These are phyloP conservation scores for Pleurotus pulmonarius DNA, from an alignment of 768 basidiomycete species.

Conservation along the genomic window DNA sequence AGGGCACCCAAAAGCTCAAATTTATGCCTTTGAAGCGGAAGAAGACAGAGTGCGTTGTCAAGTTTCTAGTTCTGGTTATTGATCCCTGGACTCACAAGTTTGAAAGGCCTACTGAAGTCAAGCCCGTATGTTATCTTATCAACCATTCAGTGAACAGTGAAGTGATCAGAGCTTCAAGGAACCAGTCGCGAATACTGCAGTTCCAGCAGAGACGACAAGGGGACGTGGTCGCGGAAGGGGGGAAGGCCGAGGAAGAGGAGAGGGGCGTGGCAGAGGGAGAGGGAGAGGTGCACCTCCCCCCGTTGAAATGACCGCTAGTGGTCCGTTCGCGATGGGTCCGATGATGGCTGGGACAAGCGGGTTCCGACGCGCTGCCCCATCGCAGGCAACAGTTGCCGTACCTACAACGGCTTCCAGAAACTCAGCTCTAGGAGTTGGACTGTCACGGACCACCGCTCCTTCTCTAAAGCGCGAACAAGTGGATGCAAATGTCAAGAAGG, in stretches of 20 bases:
- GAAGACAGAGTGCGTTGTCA: constrained; percentile 56
- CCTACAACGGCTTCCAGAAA: constrained; percentile 13
- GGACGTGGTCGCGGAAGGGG: constrained; percentile 42
- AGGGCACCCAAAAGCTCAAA: constrained; percentile 74
- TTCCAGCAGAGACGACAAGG: constrained; percentile 26
- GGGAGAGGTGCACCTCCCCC: constrained; percentile 51
- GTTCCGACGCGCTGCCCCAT: constrained; percentile 45
- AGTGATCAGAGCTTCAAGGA: constrained; percentile 36
- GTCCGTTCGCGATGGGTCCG: constrained; percentile 86
- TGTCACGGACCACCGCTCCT: constrained; percentile 48
- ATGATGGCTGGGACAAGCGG: constrained; percentile 57
- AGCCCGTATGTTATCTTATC: constrained; percentile 42
- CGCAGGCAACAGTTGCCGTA: constrained; percentile 40
- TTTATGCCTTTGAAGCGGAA: constrained; percentile 65
- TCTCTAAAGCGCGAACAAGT: constrained; percentile 40
- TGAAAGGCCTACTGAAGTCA: constrained; percentile 47
- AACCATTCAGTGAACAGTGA: not conserved
- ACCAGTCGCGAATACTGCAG: constrained; percentile 27
- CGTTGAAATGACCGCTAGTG: constrained; percentile 79
- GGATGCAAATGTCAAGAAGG: constrained; percentile 22
- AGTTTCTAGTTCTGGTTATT: too few species aligned
- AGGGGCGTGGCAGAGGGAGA: constrained; percentile 48
- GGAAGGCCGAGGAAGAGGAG: constrained; percentile 34
- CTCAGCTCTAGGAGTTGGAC: constrained; percentile 38
- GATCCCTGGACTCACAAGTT: too few species aligned